Base-by-base conservation (phyloP, 129 eudicot species). In the Sambucus nigra region DNA sequence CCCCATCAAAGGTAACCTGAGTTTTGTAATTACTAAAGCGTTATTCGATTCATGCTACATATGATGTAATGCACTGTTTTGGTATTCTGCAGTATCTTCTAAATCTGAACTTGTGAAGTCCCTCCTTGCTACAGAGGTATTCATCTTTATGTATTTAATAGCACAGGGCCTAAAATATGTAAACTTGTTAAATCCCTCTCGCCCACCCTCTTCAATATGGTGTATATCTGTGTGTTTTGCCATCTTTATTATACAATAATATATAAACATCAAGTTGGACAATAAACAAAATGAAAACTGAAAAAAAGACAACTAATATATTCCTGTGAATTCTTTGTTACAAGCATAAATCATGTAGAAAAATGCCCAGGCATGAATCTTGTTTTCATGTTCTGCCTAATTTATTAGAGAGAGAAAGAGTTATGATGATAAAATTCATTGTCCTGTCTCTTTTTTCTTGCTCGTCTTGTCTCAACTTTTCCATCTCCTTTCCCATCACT, bases 41-140 rank as follows among this genome's bases (percentile, higher is more conserved):
- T 52, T 31, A 15, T 20, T 26, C 28, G 18, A 29, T 38, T 28
- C 17, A 1, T 33, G 53, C n/a, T 35, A 35, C 12, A 8, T 7
- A 35, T 35, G 13, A 2, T 15, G 13, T 35, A 15, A 2, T 35
- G 42, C 42, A 7, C 8, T 2, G 17, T 65, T 46, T 27, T 48
- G 20, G 24, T 47, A 27, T 66, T 52, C 7, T 82, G 80, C 87
- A 92, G 99, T 71, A 23, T 92, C 99, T 61, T 68, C 81, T 40
- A 81, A 92, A 53, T 73, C 79, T 51, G 96, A 92, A 82, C 91
- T 92, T 42, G 79, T 92, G 66, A 82, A 75, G 60, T 80, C 82
- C 68, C 94, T 92, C 28, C 96, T 92, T 72, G 73, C 71, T 47
- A 82, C 96, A 5, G 99, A 92, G 99, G 99, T 92, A 69, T 41